Conservation (phyloP, 2,329 filamentous ascomycete species). For the Cladosporium colombiae region DNA sequence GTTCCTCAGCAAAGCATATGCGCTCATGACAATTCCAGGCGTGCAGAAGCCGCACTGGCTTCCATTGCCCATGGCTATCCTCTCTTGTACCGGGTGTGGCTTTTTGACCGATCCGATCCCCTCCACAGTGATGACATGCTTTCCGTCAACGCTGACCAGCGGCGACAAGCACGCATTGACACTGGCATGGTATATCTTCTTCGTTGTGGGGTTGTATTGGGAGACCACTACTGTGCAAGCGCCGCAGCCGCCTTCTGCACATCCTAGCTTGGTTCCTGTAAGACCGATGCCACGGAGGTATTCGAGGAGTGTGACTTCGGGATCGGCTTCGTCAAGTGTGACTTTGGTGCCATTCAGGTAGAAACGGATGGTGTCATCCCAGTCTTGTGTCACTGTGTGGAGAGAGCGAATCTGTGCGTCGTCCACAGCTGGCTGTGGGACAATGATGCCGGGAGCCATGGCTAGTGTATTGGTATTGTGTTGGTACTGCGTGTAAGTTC, state of each 20-base stretch:
- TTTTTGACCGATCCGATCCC: constrained; percentile 86
- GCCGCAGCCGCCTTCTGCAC: constrained; percentile 93
- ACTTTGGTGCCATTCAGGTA: constrained; percentile 94
- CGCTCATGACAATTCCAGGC: constrained; percentile 94
- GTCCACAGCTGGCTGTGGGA: constrained; percentile 48
- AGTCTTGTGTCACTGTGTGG: constrained; percentile 68
- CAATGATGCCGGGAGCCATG: constrained; percentile 62
- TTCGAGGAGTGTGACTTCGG: constrained; percentile 87
- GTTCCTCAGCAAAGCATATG: constrained; percentile 90
- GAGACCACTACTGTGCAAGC: constrained; percentile 95
- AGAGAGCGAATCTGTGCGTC: constrained; percentile 51
- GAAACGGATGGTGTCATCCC: constrained; percentile 86
- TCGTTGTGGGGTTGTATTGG: constrained; percentile 89
- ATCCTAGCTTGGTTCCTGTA: constrained; percentile 94
- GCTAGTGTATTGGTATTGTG: background rate
- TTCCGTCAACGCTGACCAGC: constrained; percentile 89
- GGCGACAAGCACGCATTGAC: constrained; percentile 96
- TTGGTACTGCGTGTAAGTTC: background rate
- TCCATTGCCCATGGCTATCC: constrained; percentile 86
- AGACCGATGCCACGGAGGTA: constrained; percentile 90
- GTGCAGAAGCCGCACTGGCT: constrained; percentile 97
- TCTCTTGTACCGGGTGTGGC: constrained; percentile 87
- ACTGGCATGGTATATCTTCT: constrained; percentile 90
- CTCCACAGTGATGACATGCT: constrained; percentile 97
- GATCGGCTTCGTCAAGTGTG: constrained; percentile 81